Evolutionary conservation across 768 basidiomycete species (phyloP).

Genomic region (Russula olivacea): DNA sequence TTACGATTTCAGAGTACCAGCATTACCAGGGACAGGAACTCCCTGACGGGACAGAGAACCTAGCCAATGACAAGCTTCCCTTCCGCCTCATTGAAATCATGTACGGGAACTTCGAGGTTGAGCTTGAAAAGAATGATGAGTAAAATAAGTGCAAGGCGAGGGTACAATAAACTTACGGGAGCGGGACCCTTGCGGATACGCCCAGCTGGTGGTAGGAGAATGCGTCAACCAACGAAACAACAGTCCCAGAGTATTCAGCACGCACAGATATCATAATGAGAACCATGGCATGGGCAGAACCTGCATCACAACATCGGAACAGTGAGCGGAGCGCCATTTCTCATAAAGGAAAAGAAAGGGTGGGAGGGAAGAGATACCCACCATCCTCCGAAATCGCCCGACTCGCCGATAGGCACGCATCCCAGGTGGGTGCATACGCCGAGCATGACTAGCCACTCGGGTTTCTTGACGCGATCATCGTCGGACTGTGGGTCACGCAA

Average conservation of each 20-base stretch:
- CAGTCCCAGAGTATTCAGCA: conserved; percentile 21
- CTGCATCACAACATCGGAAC: conserved; percentile 31
- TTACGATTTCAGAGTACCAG: conserved; percentile 12
- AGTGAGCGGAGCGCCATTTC: background rate
- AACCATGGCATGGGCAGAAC: conserved; percentile 99
- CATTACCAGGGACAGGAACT: background rate
- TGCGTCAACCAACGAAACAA: conserved; percentile 5
- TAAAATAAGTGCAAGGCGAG: background rate
- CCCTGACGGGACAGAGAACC: background rate
- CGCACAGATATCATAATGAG: conserved; percentile 94
- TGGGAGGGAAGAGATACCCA: conserved; percentile 34
- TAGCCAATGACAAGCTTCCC: conserved; percentile 84
- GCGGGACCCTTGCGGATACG: conserved; percentile 95
- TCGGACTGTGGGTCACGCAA: conserved; percentile 92
- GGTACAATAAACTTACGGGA: conserved; percentile 52
- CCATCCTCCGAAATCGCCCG: conserved; percentile 98
- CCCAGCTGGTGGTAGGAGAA: conserved; percentile 52
- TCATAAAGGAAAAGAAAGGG: too few relatives aligned
- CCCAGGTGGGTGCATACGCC: conserved; percentile 97
- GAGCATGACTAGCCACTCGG: conserved; percentile 93
- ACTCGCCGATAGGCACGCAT: conserved; percentile 97
- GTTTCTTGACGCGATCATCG: conserved; percentile 83
- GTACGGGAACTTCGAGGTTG: conserved; percentile 89
- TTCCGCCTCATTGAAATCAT: conserved; percentile 84
- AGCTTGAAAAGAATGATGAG: conserved; percentile 42